phyloP scores from a whole-genome alignment of 176 grass and related monocot genomes.

The Musa troglodytarum region DNA sequence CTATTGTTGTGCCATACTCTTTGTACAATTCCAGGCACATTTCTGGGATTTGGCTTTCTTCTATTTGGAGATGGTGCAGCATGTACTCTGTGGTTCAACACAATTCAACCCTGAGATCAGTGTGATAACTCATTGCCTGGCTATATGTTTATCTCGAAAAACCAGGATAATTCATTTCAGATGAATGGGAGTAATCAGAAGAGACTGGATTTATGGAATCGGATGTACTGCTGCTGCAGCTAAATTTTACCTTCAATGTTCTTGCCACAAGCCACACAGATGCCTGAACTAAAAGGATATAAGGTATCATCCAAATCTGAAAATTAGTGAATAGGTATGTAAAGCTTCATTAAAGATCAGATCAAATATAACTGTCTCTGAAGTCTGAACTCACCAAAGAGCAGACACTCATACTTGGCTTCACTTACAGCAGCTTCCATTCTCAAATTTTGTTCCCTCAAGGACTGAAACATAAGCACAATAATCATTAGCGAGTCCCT shows the following conservation, averaged over 20 bases:
- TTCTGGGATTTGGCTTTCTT: slow-evolving; percentile 53
- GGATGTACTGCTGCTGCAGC: neutral
- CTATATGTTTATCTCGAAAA: neutral
- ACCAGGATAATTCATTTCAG: neutral
- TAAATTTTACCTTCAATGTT: slow-evolving; percentile 61
- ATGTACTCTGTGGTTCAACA: slow-evolving; percentile 61
- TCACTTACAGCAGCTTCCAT: slow-evolving; percentile 45
- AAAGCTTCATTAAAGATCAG: no score
- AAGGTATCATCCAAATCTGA: slow-evolving; percentile 96
- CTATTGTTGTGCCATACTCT: slow-evolving; percentile 90
- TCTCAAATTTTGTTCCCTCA: slow-evolving; percentile 12
- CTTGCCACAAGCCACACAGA: slow-evolving; percentile 82
- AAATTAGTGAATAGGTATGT: neutral
- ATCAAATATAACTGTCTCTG: neutral
- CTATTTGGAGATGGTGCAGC: slow-evolving; percentile 57
- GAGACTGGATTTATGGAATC: neutral
- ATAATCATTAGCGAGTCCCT: no score
- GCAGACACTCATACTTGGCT: slow-evolving; percentile 71
- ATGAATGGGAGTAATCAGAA: no score
- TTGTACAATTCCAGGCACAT: slow-evolving; percentile 91
- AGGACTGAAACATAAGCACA: neutral
- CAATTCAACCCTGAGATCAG: neutral
- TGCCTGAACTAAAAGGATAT: slow-evolving; percentile 65
- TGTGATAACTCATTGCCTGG: neutral
- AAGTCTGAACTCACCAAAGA: slow-evolving; percentile 48